These are phyloP conservation scores for Daldinia sp. DNA, from an alignment of 2,329 filamentous ascomycete species.

Conservation along the genomic window DNA sequence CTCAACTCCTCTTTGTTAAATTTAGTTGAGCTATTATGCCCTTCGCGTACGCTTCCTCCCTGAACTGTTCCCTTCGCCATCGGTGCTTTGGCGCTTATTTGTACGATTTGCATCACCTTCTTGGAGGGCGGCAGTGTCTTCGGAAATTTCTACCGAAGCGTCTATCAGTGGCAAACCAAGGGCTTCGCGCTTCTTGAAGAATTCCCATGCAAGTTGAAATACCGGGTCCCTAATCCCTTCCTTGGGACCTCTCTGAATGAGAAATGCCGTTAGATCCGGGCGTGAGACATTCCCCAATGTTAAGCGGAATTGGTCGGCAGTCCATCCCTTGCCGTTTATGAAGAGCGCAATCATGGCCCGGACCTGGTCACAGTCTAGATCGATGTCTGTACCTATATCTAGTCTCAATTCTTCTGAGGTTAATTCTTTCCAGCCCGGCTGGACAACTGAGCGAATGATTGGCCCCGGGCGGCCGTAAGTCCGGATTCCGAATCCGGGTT, in stretches of 20 bases:
- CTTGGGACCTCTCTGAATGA: not conserved
- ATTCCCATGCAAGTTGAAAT: not conserved
- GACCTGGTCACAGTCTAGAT: conserved; percentile 1
- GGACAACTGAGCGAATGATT: not conserved
- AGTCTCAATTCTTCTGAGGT: not conserved
- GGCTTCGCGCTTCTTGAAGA: not conserved
- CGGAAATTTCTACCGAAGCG: not conserved
- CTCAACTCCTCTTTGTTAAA: too few relatives aligned
- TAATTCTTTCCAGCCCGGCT: not conserved
- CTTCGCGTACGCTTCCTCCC: not conserved
- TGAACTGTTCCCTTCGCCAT: not conserved
- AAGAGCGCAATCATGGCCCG: not conserved
- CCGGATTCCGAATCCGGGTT: not conserved
- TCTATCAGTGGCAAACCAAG: not conserved
- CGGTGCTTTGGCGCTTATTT: not conserved
- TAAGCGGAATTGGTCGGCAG: not conserved
- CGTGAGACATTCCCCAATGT: not conserved
- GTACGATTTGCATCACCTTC: not conserved
- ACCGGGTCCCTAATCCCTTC: not conserved
- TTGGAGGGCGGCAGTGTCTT: not conserved
- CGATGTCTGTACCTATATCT: not conserved
- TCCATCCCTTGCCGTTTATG: not conserved
- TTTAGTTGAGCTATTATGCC: not conserved
- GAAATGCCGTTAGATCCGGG: not conserved
- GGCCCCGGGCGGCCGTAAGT: not conserved